Evolutionary conservation across 208 protist genomes (phyloP).

Genomic region (Trypanosomatidae sp.): DNA sequence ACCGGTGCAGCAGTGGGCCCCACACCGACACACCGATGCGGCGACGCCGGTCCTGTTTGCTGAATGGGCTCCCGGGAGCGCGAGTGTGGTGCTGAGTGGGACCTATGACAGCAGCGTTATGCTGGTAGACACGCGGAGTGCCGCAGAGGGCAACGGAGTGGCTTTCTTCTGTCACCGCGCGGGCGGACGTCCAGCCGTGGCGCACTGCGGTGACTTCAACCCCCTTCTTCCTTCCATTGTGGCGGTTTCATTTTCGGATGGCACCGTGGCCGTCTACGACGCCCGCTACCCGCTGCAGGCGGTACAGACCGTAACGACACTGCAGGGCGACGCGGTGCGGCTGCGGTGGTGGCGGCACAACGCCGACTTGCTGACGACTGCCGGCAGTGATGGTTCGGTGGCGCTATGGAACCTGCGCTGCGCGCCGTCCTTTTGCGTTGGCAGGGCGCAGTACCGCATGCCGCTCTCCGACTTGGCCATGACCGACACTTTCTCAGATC

Average conservation of each 20-base stretch:
- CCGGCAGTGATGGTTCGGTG: slow-evolving; percentile 76
- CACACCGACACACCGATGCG: slow-evolving; percentile 33
- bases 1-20: slow-evolving; percentile 57
- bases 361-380: slow-evolving; percentile 71
- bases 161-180: slow-evolving; percentile 4
- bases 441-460: slow-evolving; percentile 59
- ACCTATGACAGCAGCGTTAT: slow-evolving; percentile 65
- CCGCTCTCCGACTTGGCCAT: slow-evolving; percentile 54
- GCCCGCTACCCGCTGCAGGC: slow-evolving; percentile 53
- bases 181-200: slow-evolving; percentile 36
- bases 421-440: slow-evolving; percentile 78
- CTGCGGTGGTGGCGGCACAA: slow-evolving; percentile 71
- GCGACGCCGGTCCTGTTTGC: slow-evolving; percentile 59
- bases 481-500: slow-evolving; percentile 61
- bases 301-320: slow-evolving; percentile 57
- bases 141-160: slow-evolving; percentile 18
- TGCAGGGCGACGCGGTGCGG: slow-evolving; percentile 70
- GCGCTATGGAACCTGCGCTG: slow-evolving; percentile 76
- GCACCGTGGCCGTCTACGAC: slow-evolving; percentile 76
- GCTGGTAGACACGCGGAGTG: slow-evolving; percentile 58
- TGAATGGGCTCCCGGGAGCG: slow-evolving; percentile 64
- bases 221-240: slow-evolving; percentile 62
- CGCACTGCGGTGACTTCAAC: slow-evolving; percentile 70
- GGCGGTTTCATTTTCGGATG: slow-evolving; percentile 62
- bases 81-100: slow-evolving; percentile 66